Conservation (phyloP, 495 filamentous ascomycete species). For the Wilcoxina mikolae region DNA sequence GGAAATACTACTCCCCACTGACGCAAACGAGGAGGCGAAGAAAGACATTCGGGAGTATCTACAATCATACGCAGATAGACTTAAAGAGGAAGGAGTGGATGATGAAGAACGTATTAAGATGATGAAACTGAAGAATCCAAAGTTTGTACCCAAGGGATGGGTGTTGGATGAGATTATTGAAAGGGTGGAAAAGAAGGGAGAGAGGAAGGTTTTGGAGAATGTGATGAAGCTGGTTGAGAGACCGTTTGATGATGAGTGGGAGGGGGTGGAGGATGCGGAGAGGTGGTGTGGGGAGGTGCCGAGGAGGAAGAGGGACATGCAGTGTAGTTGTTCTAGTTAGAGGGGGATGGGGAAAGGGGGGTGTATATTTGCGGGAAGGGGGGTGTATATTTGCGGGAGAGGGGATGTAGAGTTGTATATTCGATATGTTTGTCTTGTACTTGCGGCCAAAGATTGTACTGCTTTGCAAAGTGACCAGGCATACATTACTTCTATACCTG, state of each 20-base stretch:
- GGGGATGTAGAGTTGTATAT: no score
- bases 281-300: constrained; percentile 85
- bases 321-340: constrained; percentile 57
- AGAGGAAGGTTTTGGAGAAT: constrained; percentile 57
- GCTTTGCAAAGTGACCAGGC: no score
- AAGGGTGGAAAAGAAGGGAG: constrained; percentile 65
- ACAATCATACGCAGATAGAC: constrained; percentile 48
- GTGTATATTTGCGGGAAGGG: no score
- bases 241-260: constrained; percentile 76
- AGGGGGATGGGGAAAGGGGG: neutral
- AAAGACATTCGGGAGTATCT: constrained; percentile 62
- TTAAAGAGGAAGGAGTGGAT: constrained; percentile 32
- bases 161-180: constrained; percentile 85
- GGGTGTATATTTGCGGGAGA: no score
- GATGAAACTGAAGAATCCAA: constrained; percentile 75
- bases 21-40: constrained; percentile 48
- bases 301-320: constrained; percentile 56
- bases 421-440: no score
- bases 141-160: constrained; percentile 79
- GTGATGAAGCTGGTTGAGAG: constrained; percentile 66
- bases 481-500: no score
- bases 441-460: no score
- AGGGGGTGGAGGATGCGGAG: constrained; percentile 43
- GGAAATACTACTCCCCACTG: constrained; percentile 39
- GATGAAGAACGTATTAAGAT: constrained; percentile 59